These are phyloP conservation scores for Penicillium waksmanii DNA, from an alignment of 495 filamentous ascomycete genomes.

Conservation along the genomic window DNA sequence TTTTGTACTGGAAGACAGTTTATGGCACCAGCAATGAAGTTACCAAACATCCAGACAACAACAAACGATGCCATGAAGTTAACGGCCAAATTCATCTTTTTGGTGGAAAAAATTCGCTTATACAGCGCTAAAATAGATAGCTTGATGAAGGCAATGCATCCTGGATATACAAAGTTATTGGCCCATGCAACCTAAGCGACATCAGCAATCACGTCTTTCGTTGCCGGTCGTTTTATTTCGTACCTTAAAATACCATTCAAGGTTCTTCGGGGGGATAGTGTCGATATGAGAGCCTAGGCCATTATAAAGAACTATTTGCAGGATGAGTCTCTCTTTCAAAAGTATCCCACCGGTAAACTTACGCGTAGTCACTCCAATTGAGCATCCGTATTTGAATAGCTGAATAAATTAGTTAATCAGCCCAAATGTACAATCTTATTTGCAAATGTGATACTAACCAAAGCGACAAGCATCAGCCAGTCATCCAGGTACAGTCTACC, in stretches of 20 bases:
- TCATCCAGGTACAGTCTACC: conserved; percentile 38
- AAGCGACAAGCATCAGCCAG: conserved; percentile 41
- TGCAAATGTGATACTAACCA: conserved; percentile 22
- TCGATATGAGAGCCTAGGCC: conserved; percentile 41
- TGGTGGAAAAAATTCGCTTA: conserved; percentile 39
- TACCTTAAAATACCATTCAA: conserved; percentile 35
- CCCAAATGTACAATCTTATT: not conserved
- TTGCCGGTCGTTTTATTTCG: not conserved
- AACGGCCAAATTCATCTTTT: conserved; percentile 30
- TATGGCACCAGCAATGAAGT: conserved; percentile 32
- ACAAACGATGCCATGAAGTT: conserved; percentile 33
- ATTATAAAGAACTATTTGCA: conserved; percentile 32
- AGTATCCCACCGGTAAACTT: conserved; percentile 6
- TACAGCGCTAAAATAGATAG: conserved; percentile 49
- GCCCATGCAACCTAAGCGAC: conserved; percentile 28
- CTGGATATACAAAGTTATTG: conserved; percentile 39
- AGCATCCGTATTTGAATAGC: conserved; percentile 43
- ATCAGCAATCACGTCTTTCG: not conserved
- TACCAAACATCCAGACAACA: conserved; percentile 35
- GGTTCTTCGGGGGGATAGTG: conserved; percentile 34
- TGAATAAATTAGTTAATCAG: conserved; percentile 6
- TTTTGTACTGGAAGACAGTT: conserved; percentile 38
- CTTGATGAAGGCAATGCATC: conserved; percentile 40
- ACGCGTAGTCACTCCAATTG: conserved; percentile 33
- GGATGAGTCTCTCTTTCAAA: not conserved